Percentiles rank a stretch among this genome's conserved stretches.
These are phyloP conservation scores for Pseudogymnoascus sp. DNA, from an alignment of 2,329 filamentous ascomycete genomes.

Conservation along the genomic window DNA sequence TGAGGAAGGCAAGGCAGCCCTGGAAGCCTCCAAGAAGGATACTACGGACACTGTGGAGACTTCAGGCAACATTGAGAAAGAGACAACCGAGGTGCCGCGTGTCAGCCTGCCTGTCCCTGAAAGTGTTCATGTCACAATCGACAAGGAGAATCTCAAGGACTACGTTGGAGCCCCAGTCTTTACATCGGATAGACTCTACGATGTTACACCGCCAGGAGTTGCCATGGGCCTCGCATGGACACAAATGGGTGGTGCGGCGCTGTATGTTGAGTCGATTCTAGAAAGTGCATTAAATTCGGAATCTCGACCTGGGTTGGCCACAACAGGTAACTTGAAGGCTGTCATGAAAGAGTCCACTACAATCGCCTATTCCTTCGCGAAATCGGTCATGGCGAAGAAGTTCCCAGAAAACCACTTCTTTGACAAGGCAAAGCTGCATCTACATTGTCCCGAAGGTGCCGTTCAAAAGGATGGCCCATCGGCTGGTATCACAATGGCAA, in stretches of 20 bases:
- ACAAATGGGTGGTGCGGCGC: slow-evolving; percentile 87
- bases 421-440: slow-evolving; percentile 86
- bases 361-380: slow-evolving; percentile 94
- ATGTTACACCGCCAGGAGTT: slow-evolving; percentile 85
- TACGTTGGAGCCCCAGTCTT: slow-evolving; percentile 95
- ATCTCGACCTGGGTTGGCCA: slow-evolving; percentile 73
- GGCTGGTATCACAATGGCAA: slow-evolving; percentile 98
- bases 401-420: slow-evolving; percentile 94
- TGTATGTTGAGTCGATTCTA: slow-evolving; percentile 95
- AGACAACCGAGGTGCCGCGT: slow-evolving; percentile 59
- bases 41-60: slow-evolving; percentile 54
- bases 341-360: slow-evolving; percentile 98
- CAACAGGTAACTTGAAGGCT: slow-evolving; percentile 87
- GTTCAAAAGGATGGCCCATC: slow-evolving; percentile 91
- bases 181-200: slow-evolving; percentile 91
- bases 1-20: slow-evolving; percentile 72
- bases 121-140: slow-evolving; percentile 75
- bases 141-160: slow-evolving; percentile 85
- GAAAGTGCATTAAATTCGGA: slow-evolving; percentile 68
- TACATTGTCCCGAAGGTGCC: slow-evolving; percentile 94
- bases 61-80: slow-evolving; percentile 42
- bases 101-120: slow-evolving; percentile 77
- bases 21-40: slow-evolving; percentile 63
- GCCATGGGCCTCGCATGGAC: slow-evolving; percentile 99
- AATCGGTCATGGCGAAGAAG: slow-evolving; percentile 73